Percentiles rank a stretch among this genome's conserved stretches.
phyloP scores from a whole-genome alignment of 2,329 filamentous ascomycete species.

The Fusarium citri region DNA sequence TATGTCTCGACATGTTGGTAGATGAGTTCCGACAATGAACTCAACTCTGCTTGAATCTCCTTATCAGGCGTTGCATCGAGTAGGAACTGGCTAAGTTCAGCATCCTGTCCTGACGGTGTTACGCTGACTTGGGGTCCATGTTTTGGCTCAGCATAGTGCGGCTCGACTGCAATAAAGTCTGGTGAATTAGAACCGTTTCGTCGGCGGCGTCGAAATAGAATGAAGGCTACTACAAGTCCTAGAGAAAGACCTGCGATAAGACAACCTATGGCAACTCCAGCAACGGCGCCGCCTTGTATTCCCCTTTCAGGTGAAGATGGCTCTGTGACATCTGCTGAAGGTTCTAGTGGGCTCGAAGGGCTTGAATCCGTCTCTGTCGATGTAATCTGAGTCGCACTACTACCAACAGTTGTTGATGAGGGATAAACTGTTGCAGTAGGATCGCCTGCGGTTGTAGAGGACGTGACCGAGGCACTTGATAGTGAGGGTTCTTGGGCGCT shows the following conservation, averaged over 20 bases:
- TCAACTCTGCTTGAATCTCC: slow-evolving; percentile 51
- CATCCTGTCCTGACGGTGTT: slow-evolving; percentile 20
- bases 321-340: neutral
- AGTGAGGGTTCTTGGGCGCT: neutral
- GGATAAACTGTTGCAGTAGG: neutral
- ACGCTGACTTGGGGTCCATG: slow-evolving; percentile 23
- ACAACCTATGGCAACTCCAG: slow-evolving; percentile 49
- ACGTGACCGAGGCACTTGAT: neutral
- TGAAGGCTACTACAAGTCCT: slow-evolving; percentile 43
- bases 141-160: neutral
- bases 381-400: neutral
- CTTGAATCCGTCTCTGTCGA: neutral
- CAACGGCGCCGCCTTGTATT: slow-evolving; percentile 38
- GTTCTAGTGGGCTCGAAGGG: neutral
- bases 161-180: neutral
- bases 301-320: neutral
- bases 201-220: slow-evolving; percentile 42
- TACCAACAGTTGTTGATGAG: no score
- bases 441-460: neutral
- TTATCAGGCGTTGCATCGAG: slow-evolving; percentile 52
- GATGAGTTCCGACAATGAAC: slow-evolving; percentile 51
- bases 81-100: slow-evolving; percentile 52
- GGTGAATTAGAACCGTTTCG: neutral
- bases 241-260: slow-evolving; percentile 45
- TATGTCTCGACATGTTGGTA: slow-evolving; percentile 55